Evolutionary conservation across 1,284 basidiomycete genomes (phyloP), one percentile per base, ranked within the genome.

Genomic region (Apiotrichum veenhuisii): DNA sequence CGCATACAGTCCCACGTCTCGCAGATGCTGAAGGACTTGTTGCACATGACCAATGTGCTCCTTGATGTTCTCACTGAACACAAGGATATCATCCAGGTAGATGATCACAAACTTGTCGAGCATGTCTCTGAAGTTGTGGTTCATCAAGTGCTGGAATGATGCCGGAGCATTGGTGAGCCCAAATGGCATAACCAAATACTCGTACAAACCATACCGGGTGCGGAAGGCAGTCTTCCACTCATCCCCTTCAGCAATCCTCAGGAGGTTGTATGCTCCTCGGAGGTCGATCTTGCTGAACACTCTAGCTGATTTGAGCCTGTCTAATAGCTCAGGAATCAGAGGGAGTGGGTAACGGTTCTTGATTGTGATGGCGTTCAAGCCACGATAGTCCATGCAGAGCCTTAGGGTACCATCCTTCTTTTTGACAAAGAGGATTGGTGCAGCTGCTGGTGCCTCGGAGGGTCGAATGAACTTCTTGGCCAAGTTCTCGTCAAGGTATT

Each of bases 351-450:
- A 62, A 5, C 60, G 43, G 25, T 69, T 63, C 54, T 66, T 67
- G 34, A 59, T 44, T 5, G 71, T 73, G 37, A 66, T 57, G 14
- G 52, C 52, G 25, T 70, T 64, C 22, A 69, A 37, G 5, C 43
- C 41, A 2, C 61, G 41, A 49, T 64, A 55, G 52, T 66, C 64
- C 20, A 66, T 71, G 53, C 78, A 79, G 0, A 80, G 69, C 0
- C 75, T 63, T 0, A 79, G 64, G 0, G 59, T 52, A 2, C 80
- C 77, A 59, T 78, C 76, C 63, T 82, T 82, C 36, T 18, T 26
- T 8, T 12, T 49, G 36, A 80, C 73, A 57, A 83, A 83, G 1
- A 83, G 71, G 41, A 82, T 66, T 0, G 79, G 79, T 0, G 80
- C 63, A 3, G 26, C 71, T 38, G 65, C 63, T 0, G 73, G 64